Percentiles rank a stretch among this genome's conserved stretches.
These are phyloP conservation scores for Cordyceps javanica DNA, from an alignment of 2,329 filamentous ascomycete species.

Conservation along the genomic window DNA sequence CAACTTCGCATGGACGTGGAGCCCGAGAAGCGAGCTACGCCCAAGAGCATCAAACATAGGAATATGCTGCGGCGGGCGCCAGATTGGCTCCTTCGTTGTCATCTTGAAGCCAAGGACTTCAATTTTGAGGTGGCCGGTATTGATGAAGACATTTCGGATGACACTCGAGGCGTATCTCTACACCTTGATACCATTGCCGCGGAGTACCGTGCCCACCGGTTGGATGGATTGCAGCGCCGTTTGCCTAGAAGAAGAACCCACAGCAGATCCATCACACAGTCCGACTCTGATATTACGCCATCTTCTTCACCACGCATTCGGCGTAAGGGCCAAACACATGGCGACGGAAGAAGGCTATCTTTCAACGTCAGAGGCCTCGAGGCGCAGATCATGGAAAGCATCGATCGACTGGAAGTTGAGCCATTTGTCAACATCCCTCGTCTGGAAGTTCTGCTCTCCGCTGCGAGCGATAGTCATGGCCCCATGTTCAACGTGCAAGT, in stretches of 20 bases:
- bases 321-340: constrained; percentile 49
- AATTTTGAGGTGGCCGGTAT: constrained; percentile 86
- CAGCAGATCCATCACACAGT: constrained; percentile 62
- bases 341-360: constrained; percentile 75
- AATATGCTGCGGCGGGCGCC: constrained; percentile 77
- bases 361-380: constrained; percentile 80
- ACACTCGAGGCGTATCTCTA: constrained; percentile 75
- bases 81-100: constrained; percentile 75
- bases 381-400: constrained; percentile 81
- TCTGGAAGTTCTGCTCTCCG: constrained; percentile 81
- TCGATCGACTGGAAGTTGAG: constrained; percentile 77
- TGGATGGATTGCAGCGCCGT: constrained; percentile 56
- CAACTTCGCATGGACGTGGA: constrained; percentile 70
- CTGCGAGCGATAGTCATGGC: constrained; percentile 78
- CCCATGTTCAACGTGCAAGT: constrained; percentile 84
- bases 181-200: constrained; percentile 83
- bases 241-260: constrained; percentile 63
- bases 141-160: constrained; percentile 74
- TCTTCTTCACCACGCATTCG: constrained; percentile 33
- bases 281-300: constrained; percentile 56
- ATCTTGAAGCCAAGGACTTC: constrained; percentile 82
- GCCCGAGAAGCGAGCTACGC: constrained; percentile 46
- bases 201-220: constrained; percentile 79
- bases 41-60: constrained; percentile 44
- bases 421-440: constrained; percentile 81